Percentiles rank a stretch among this genome's conserved stretches.
These are phyloP conservation scores for Coffea canephora DNA, from an alignment of 257 asterid species.

Conservation along the genomic window DNA sequence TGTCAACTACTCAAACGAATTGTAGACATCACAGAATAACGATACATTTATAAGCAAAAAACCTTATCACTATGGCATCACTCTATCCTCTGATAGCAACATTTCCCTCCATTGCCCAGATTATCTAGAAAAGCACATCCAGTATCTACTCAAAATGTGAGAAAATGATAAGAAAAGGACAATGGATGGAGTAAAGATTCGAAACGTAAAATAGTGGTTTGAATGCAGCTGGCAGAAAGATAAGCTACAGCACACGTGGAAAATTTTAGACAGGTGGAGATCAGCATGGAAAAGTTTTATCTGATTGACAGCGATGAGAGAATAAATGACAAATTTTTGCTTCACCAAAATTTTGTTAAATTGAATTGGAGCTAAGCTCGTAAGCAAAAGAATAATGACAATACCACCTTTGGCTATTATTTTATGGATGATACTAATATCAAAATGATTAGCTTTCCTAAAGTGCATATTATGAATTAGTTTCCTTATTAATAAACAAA, in stretches of 20 bases:
- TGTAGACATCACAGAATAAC: not conserved
- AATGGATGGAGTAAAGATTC: not conserved
- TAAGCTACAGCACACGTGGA: not conserved
- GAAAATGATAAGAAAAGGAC: not conserved
- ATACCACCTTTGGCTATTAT: not conserved
- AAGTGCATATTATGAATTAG: not conserved
- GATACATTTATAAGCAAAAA: not conserved
- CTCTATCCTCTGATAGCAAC: slow-evolving; percentile 1
- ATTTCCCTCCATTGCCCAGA: not conserved
- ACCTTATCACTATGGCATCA: not conserved
- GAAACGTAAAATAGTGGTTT: not conserved
- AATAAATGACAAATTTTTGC: not conserved
- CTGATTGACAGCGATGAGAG: not conserved
- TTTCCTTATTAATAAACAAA: not conserved
- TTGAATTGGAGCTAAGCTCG: not conserved
- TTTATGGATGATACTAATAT: slow-evolving; percentile 2
- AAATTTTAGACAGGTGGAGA: not conserved
- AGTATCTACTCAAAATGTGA: not conserved
- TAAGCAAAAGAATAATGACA: not conserved
- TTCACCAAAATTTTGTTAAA: not conserved
- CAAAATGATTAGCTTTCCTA: not conserved
- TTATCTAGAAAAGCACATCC: not conserved
- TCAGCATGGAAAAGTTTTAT: too few relatives aligned
- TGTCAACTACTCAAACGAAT: not conserved
- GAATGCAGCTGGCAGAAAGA: not conserved